Evolutionary conservation across 2,329 filamentous ascomycete genomes (phyloP).

Genomic region (Colletotrichum coccodes): DNA sequence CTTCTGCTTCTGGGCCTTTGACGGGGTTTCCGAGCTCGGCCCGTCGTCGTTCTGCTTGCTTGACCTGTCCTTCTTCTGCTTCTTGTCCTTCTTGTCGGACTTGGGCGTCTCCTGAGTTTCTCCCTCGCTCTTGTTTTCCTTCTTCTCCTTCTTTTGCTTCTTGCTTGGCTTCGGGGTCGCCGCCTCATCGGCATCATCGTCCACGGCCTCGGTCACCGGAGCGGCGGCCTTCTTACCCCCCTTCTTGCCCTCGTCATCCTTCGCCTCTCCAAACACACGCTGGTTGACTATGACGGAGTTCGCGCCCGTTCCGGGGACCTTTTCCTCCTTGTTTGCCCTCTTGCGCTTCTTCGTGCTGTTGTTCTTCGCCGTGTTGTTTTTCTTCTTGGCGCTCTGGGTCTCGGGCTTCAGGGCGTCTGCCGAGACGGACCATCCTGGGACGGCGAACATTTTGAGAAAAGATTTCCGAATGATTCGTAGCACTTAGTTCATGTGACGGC

Average conservation of each 20-base stretch:
- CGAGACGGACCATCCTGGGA: slow-evolving; percentile 90
- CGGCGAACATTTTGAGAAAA: slow-evolving; percentile 80
- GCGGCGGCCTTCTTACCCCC: slow-evolving; percentile 32
- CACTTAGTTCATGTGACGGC: neutral
- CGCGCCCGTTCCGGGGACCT: slow-evolving; percentile 64
- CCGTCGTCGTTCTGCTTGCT: slow-evolving; percentile 26
- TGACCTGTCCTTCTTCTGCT: slow-evolving; percentile 41
- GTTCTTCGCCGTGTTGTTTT: slow-evolving; percentile 60
- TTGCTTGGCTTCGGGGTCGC: slow-evolving; percentile 21
- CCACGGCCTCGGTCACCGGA: slow-evolving; percentile 34
- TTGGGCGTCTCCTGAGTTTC: slow-evolving; percentile 36
- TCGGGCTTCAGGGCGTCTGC: slow-evolving; percentile 78
- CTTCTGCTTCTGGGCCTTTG: slow-evolving; percentile 30
- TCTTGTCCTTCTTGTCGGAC: slow-evolving; percentile 47
- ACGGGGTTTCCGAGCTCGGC: slow-evolving; percentile 25
- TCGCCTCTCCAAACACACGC: slow-evolving; percentile 76
- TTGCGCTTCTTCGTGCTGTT: slow-evolving; percentile 60
- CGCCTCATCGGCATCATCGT: slow-evolving; percentile 20
- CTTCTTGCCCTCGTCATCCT: slow-evolving; percentile 42
- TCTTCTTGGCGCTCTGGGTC: slow-evolving; percentile 43
- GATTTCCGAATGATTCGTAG: neutral
- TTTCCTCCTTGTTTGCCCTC: slow-evolving; percentile 40
- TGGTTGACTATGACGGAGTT: slow-evolving; percentile 86
- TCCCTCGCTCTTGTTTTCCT: slow-evolving; percentile 36
- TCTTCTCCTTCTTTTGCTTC: slow-evolving; percentile 38